A percentile compares a stretch with the other conserved stretches of the same genome.
These are phyloP conservation scores for Parathielavia hyrcaniae DNA, from an alignment of 495 filamentous ascomycete species.

Conservation along the genomic window DNA sequence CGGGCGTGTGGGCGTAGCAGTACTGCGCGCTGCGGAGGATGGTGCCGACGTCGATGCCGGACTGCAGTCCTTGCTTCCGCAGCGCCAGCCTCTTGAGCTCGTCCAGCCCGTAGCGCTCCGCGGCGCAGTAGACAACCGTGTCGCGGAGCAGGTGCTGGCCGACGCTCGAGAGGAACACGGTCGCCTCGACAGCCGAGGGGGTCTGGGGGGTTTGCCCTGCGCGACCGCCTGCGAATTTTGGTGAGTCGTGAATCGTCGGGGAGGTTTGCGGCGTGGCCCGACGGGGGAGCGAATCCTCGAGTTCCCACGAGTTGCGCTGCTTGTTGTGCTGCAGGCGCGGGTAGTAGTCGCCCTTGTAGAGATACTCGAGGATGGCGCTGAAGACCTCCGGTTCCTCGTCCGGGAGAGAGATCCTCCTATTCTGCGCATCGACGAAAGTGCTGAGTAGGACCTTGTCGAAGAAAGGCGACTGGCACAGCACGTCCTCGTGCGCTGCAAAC, in stretches of 20 bases:
- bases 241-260: conserved; percentile 37
- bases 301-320: conserved; percentile 60
- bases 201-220: conserved; percentile 36
- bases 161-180: conserved; percentile 60
- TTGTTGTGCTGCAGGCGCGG: conserved; percentile 67
- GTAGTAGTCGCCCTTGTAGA: conserved; percentile 93
- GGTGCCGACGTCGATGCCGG: conserved; percentile 74
- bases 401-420: conserved; percentile 69
- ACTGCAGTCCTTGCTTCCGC: conserved; percentile 85
- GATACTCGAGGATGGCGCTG: conserved; percentile 83
- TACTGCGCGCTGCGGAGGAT: conserved; percentile 87
- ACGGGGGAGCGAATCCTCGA: conserved; percentile 53
- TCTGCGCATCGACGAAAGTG: conserved; percentile 54
- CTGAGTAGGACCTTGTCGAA: conserved; percentile 59
- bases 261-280: conserved; percentile 31
- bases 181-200: conserved; percentile 59
- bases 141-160: conserved; percentile 72
- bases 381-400: conserved; percentile 86
- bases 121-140: conserved; percentile 86
- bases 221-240: conserved; percentile 46
- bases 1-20: conserved; percentile 88
- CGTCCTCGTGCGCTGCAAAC: conserved; percentile 87
- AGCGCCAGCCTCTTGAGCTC: conserved; percentile 83
- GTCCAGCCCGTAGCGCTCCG: conserved; percentile 76
- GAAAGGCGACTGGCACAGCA: conserved; percentile 75